These are phyloP conservation scores for Saposhnikovia divaricata DNA, from an alignment of 129 eudicot genomes.

Conservation along the genomic window DNA sequence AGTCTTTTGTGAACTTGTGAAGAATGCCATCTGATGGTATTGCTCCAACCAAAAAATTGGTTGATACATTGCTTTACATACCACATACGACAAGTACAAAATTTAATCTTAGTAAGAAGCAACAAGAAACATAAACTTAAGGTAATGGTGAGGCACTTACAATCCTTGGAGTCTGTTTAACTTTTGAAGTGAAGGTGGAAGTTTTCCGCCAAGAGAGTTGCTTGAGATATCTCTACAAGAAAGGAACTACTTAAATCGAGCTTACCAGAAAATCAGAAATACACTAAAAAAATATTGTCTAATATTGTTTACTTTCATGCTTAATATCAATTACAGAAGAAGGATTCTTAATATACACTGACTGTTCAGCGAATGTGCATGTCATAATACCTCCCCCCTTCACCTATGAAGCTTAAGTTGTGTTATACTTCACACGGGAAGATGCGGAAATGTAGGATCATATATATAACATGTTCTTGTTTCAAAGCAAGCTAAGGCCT, in stretches of 20 bases:
- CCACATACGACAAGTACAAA: constrained; percentile 12
- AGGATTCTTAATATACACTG: neutral
- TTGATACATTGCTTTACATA: constrained; percentile 70
- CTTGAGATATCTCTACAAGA: constrained; percentile 83
- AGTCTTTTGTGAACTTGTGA: constrained; percentile 45
- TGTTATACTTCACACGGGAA: neutral
- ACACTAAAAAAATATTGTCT: neutral
- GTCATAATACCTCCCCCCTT: neutral
- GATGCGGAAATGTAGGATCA: too few relatives aligned
- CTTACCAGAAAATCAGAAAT: neutral
- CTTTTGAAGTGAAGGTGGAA: constrained; percentile 84
- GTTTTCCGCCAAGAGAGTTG: constrained; percentile 87
- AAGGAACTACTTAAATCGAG: neutral
- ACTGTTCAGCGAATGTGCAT: neutral
- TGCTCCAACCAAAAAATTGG: constrained; percentile 76
- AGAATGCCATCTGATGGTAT: constrained; percentile 78
- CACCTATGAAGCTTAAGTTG: neutral
- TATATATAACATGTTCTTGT: neutral
- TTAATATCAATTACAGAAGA: neutral
- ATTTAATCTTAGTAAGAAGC: constrained; percentile 8
- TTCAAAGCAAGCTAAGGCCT: neutral
- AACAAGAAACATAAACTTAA: neutral
- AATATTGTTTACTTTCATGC: neutral
- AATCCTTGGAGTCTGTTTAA: constrained; percentile 52
- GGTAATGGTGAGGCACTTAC: constrained; percentile 37